Evolutionary conservation across 495 filamentous ascomycete genomes (phyloP).

Genomic region (Glonium stellatum): DNA sequence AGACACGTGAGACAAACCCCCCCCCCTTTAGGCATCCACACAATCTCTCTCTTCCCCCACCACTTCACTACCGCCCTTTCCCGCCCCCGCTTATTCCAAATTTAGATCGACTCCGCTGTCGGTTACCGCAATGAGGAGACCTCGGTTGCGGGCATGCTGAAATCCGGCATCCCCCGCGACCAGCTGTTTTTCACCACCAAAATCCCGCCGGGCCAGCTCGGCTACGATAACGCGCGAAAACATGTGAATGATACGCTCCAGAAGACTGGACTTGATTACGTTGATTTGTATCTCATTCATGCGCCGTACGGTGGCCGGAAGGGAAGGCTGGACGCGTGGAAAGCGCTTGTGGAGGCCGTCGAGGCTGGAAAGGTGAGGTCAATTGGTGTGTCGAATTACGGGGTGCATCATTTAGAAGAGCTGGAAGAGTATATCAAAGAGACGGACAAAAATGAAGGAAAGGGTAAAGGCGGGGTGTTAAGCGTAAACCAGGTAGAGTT

Average conservation of each 20-base stretch:
- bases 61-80: too few relatives aligned
- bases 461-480: slow-evolving; percentile 66
- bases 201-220: slow-evolving; percentile 42
- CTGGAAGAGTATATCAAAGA: slow-evolving; percentile 68
- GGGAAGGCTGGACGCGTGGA: slow-evolving; percentile 56
- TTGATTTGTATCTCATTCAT: slow-evolving; percentile 58
- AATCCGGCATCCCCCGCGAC: slow-evolving; percentile 51
- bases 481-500: slow-evolving; percentile 84
- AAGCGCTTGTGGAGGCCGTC: slow-evolving; percentile 55
- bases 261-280: slow-evolving; percentile 50
- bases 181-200: slow-evolving; percentile 72
- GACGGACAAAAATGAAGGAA: slow-evolving; percentile 51
- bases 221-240: slow-evolving; percentile 46
- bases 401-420: slow-evolving; percentile 61
- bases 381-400: slow-evolving; percentile 64
- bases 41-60: too few relatives aligned
- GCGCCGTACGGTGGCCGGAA: slow-evolving; percentile 54
- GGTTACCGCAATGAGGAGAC: slow-evolving; percentile 64
- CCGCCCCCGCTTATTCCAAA: neutral
- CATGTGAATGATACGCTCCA: slow-evolving; percentile 47
- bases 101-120: slow-evolving; percentile 57
- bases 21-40: slow-evolving; percentile 32
- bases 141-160: slow-evolving; percentile 55
- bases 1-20: slow-evolving; percentile 44
- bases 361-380: slow-evolving; percentile 56